Evolutionary conservation across 345 rosid species (phyloP), one percentile per base, ranked within the genome.

Genomic region (Litchi chinensis): DNA sequence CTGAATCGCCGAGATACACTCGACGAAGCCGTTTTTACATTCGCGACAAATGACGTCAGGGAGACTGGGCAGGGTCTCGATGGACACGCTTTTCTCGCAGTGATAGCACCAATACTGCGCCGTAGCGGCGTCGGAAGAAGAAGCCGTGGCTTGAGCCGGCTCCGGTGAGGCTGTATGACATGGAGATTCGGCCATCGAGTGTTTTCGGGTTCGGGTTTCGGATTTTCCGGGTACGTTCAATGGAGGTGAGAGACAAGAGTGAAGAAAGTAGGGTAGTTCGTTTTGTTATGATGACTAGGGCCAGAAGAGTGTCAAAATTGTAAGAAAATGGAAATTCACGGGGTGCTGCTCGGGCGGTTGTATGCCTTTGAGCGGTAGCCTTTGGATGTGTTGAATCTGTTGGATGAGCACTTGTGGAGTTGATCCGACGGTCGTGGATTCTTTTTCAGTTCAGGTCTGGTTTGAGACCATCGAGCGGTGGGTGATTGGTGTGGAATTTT

Each of bases 21-120:
- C 95, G 10, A 93, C 91, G 81, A 93, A 93, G 43, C 95, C 97
- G 80, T 85, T 84, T 78, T 91, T 87, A 85, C 97, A 93, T 83
- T 93, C 97, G 41, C 46, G 79, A 82, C 97, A 93, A 26, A 91
- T 79, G 75, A 86, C 77, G 64, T 84, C 89, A 5, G 86, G 81
- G 2, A 79, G 82, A 69, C 85, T 81, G 22, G 84, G 86, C 19
- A 83, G 77, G 68, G 90, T 85, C 81, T 91, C 93, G 6, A 90
- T 83, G 28, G 82, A 68, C 32, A 93, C 97, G 77, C 90, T 90
- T 76, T 91, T 93, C 59, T 86, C 84, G 88, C 95, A 93, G 88
- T 85, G 88, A 77, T 91, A 82, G 77, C 97, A 93, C 97, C 97
- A 93, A 77, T 89, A 85, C 66, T 89, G 80, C 40, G 82, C 59